Evolutionary conservation across 1,139 yeast species (phyloP).

Genomic region (Yamadazyma dushanensis): DNA sequence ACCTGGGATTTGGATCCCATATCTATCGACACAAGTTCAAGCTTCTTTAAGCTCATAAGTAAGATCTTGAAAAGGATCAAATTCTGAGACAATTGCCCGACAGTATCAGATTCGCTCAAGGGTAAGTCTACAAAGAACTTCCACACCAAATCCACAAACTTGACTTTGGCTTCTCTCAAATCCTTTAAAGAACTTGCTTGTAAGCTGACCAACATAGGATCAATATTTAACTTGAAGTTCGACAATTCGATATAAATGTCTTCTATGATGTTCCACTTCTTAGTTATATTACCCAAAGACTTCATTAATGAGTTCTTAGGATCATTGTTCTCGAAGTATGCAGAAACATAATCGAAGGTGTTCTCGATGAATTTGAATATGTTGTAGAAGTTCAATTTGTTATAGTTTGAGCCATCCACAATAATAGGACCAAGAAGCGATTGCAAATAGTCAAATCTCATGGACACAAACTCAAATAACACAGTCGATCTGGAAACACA

Average conservation of each 20-base stretch:
- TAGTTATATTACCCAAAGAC: conserved; percentile 19
- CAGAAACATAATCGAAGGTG: conserved; percentile 29
- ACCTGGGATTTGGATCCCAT: conserved; percentile 14
- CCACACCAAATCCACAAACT: conserved; percentile 10
- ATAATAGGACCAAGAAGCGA: conserved; percentile 13
- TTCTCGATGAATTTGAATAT: conserved; percentile 36
- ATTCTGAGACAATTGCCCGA: conserved; percentile 5
- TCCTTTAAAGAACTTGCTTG: conserved; percentile 12
- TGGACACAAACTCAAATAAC: conserved; percentile 24
- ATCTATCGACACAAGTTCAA: conserved; percentile 12
- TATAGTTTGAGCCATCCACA: conserved; percentile 3
- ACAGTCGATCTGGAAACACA: conserved; percentile 18
- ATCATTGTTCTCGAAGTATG: conserved; percentile 22
- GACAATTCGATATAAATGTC: conserved; percentile 25
- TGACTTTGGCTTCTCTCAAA: conserved; percentile 11
- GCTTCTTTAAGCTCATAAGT: conserved; percentile 10
- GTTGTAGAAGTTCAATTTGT: conserved; percentile 25
- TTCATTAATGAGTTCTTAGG: conserved; percentile 21
- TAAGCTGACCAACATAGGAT: conserved; percentile 9
- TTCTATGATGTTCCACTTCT: conserved; percentile 32
- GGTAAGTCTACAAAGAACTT: conserved; percentile 9
- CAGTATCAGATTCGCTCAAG: conserved; percentile 1
- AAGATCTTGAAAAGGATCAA: conserved; percentile 10
- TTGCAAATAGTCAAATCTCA: conserved; percentile 25
- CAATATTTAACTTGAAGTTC: conserved; percentile 15